Evolutionary conservation across 139 green algal genomes (phyloP).

Genomic region (Pycnococcus provasolii): DNA sequence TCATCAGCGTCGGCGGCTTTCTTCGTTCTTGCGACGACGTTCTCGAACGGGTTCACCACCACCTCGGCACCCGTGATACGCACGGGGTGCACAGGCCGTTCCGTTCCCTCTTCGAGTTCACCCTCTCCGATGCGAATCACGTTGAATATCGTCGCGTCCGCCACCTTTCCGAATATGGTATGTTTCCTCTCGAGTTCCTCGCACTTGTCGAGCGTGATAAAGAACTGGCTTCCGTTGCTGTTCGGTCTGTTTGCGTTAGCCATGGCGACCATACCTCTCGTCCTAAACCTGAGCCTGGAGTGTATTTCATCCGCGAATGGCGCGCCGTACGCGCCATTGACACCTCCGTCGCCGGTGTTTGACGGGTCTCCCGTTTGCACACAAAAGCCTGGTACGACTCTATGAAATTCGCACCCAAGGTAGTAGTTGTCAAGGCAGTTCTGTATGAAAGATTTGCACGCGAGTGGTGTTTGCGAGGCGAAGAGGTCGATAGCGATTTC

Average conservation of each 20-base stretch:
- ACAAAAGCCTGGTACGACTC: slow-evolving; percentile 37
- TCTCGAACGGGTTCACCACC: slow-evolving; percentile 91
- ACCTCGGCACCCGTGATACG: slow-evolving; percentile 54
- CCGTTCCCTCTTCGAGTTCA: slow-evolving; percentile 46
- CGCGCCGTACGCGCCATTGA: slow-evolving; percentile 59
- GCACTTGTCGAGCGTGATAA: slow-evolving; percentile 64
- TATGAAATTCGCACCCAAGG: slow-evolving; percentile 28
- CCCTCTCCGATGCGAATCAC: slow-evolving; percentile 69
- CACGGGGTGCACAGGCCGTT: slow-evolving; percentile 53
- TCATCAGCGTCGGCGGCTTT: slow-evolving; percentile 27
- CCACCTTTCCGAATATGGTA: slow-evolving; percentile 85
- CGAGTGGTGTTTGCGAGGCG: background rate
- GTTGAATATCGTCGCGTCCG: slow-evolving; percentile 89
- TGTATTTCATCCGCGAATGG: slow-evolving; percentile 85
- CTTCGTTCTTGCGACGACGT: slow-evolving; percentile 65
- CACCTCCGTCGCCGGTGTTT: slow-evolving; percentile 32
- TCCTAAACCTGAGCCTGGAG: slow-evolving; percentile 74
- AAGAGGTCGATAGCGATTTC: no score
- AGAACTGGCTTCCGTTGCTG: slow-evolving; percentile 86
- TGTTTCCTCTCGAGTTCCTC: slow-evolving; percentile 74
- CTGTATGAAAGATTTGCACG: slow-evolving; percentile 84
- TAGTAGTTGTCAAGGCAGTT: slow-evolving; percentile 74
- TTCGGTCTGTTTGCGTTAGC: slow-evolving; percentile 76
- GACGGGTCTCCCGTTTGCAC: slow-evolving; percentile 25
- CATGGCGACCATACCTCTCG: slow-evolving; percentile 81